Percentiles rank a stretch among this genome's conserved stretches.
These are phyloP conservation scores for Kingdonia uniflora DNA, from an alignment of 164 flowering plant species.

Conservation along the genomic window DNA sequence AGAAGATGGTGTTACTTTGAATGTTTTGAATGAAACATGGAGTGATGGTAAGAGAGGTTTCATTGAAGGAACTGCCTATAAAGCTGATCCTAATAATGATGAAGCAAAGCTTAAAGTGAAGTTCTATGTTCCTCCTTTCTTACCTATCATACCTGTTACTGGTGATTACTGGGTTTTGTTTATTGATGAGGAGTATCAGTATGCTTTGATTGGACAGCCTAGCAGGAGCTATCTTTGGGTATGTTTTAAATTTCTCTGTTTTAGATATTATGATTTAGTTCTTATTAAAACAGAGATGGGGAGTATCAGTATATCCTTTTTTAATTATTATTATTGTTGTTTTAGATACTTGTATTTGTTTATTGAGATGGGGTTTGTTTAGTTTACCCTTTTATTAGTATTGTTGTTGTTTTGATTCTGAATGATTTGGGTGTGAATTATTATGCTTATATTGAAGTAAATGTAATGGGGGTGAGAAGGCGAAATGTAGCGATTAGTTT, in stretches of 20 bases:
- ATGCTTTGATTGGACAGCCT: constrained; percentile 78
- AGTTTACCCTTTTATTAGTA: no score
- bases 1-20: constrained; percentile 64
- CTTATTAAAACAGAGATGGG: no score
- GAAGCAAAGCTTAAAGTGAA: constrained; percentile 96
- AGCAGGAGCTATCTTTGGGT: constrained; percentile 75
- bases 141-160: constrained; percentile 75
- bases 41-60: constrained; percentile 54
- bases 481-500: no score
- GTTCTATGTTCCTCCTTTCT: constrained; percentile 79
- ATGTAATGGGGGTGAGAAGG: no score
- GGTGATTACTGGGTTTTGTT: constrained; percentile 93
- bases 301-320: no score
- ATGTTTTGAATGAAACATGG: constrained; percentile 86
- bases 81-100: constrained; percentile 66
- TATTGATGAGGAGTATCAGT: constrained; percentile 64
- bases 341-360: no score
- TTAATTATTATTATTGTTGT: no score
- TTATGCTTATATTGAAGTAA: no score
- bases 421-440: no score
- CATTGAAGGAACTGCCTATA: constrained; percentile 79
- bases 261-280: no score
- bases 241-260: constrained; percentile 10
- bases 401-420: no score
- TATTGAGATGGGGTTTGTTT: no score